Conservation (phyloP, 768 basidiomycete species). For the Galerina marginata region DNA sequence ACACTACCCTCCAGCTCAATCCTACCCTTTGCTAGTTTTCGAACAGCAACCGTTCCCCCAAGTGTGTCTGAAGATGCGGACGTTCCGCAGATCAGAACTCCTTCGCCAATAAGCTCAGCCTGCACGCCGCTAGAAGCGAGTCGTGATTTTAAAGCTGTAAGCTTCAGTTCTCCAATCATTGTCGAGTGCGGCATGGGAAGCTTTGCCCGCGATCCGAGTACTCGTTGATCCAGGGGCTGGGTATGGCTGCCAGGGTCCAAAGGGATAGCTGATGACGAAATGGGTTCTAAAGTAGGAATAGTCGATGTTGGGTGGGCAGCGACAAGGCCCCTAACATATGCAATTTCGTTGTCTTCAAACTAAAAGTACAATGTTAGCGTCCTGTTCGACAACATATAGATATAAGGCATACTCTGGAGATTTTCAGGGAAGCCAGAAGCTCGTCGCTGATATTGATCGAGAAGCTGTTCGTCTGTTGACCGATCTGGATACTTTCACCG, state of each 20-base stretch:
- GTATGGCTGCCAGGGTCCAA: constrained; percentile 27
- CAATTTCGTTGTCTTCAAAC: constrained; percentile 99
- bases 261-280: constrained; percentile 36
- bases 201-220: constrained; percentile 69
- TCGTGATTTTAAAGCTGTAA: constrained; percentile 86
- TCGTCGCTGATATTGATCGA: constrained; percentile 94
- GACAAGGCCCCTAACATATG: constrained; percentile 89
- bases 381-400: background rate
- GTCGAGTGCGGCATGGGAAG: constrained; percentile 83
- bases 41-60: constrained; percentile 81
- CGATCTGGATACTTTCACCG: constrained; percentile 86
- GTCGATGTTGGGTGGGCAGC: constrained; percentile 84
- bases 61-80: constrained; percentile 51
- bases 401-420: constrained; percentile 76
- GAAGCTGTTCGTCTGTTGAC: constrained; percentile 94
- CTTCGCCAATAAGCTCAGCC: constrained; percentile 96
- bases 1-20: constrained; percentile 91
- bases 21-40: constrained; percentile 83
- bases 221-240: constrained; percentile 39
- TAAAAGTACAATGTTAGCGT: constrained; percentile 35
- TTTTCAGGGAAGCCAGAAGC: constrained; percentile 75
- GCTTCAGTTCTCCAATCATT: constrained; percentile 96
- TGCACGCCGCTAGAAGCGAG: constrained; percentile 78
- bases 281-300: constrained; percentile 86
- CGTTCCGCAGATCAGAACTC: constrained; percentile 87